phyloP scores from a whole-genome alignment of 768 basidiomycete genomes.

The Mycena capillaripes region DNA sequence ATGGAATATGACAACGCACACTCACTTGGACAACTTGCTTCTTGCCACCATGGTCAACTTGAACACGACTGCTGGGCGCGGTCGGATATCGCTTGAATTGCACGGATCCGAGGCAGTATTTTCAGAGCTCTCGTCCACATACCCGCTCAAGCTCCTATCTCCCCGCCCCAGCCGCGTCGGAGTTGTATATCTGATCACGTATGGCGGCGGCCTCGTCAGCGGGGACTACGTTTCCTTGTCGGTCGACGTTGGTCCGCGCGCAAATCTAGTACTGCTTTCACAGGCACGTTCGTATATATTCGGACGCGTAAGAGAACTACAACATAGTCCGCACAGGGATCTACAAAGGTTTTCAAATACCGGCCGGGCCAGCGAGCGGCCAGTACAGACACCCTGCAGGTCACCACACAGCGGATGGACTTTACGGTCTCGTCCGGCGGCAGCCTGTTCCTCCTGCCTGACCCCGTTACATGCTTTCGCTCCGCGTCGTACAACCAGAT shows the following conservation, averaged over 20 bases:
- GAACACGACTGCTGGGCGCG: slow-evolving; percentile 61
- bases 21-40: neutral
- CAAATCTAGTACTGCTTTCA: slow-evolving; percentile 81
- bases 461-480: slow-evolving; percentile 94
- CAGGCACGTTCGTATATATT: slow-evolving; percentile 63
- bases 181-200: slow-evolving; percentile 85
- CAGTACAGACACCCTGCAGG: slow-evolving; percentile 40
- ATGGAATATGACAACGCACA: slow-evolving; percentile 39
- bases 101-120: slow-evolving; percentile 74
- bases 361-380: slow-evolving; percentile 74
- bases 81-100: slow-evolving; percentile 67
- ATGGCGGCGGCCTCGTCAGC: slow-evolving; percentile 93
- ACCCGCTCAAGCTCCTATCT: slow-evolving; percentile 91
- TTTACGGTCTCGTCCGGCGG: slow-evolving; percentile 66
- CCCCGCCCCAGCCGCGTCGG: slow-evolving; percentile 65
- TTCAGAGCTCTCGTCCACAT: slow-evolving; percentile 81
- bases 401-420: slow-evolving; percentile 76
- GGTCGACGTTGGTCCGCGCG: slow-evolving; percentile 70
- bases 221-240: slow-evolving; percentile 81
- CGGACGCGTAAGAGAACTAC: neutral
- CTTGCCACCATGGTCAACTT: slow-evolving; percentile 39
- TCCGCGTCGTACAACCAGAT: slow-evolving; percentile 86
- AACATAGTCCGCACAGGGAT: slow-evolving; percentile 75
- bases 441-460: slow-evolving; percentile 86
- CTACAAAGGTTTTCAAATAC: slow-evolving; percentile 94